Conservation (phyloP, 2,329 filamentous ascomycete genomes). For the Aspergillus amoenus region DNA sequence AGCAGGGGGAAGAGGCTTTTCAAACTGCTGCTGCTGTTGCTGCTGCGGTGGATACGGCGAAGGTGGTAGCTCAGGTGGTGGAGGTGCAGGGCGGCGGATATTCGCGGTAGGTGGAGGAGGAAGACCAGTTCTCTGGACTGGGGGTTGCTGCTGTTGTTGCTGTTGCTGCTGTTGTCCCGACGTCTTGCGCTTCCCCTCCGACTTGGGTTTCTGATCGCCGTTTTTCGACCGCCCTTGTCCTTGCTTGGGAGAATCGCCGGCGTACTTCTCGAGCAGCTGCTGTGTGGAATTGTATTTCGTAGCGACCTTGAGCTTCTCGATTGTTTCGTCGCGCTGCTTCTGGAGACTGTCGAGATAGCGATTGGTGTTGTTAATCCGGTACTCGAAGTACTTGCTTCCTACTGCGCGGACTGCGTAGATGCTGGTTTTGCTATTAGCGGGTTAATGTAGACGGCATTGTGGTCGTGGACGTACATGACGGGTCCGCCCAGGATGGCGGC, state of each 20-base stretch:
- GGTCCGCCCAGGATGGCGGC: constrained; percentile 76
- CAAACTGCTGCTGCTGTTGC: not conserved
- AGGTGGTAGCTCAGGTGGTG: constrained; percentile 9
- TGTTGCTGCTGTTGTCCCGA: constrained; percentile 7
- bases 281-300: constrained; percentile 96
- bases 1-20: constrained; percentile 21
- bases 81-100: constrained; percentile 43
- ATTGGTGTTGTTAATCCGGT: constrained; percentile 70
- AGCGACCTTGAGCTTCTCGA: constrained; percentile 89
- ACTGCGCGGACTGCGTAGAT: constrained; percentile 73
- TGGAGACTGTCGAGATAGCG: constrained; percentile 71
- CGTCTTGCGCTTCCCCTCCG: constrained; percentile 19
- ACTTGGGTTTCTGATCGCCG: constrained; percentile 23
- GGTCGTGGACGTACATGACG: constrained; percentile 58
- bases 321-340: constrained; percentile 78
- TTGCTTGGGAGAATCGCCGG: constrained; percentile 58
- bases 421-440: constrained; percentile 45
- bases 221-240: constrained; percentile 20
- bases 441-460: not conserved
- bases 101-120: constrained; percentile 66
- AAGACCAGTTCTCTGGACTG: constrained; percentile 52
- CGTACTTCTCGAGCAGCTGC: constrained; percentile 91
- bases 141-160: constrained; percentile 25
- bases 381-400: constrained; percentile 73
- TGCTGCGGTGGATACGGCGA: constrained; percentile 7